Evolutionary conservation across 495 filamentous ascomycete genomes (phyloP).

Genomic region (Xylaria cubensis): DNA sequence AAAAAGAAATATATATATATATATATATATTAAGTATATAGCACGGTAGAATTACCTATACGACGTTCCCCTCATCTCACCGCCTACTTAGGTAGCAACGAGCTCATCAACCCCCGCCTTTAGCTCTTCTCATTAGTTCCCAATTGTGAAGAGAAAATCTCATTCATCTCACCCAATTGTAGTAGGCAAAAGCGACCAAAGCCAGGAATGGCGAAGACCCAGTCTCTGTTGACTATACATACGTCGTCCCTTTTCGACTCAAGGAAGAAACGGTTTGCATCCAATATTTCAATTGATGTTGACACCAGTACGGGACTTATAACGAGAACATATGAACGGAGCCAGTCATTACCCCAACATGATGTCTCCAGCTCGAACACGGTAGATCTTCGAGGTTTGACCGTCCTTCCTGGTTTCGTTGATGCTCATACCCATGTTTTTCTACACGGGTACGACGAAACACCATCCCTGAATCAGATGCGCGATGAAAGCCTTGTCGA

Average conservation of each 20-base stretch:
- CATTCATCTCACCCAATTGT: no score
- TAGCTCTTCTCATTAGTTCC: neutral
- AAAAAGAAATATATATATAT: no score
- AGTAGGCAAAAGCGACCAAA: neutral
- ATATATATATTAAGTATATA: neutral
- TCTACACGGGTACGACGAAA: slow-evolving; percentile 56
- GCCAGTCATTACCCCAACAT: slow-evolving; percentile 26
- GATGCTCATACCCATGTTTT: slow-evolving; percentile 63
- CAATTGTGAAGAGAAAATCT: neutral
- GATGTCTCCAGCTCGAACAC: slow-evolving; percentile 23
- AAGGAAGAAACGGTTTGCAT: slow-evolving; percentile 50
- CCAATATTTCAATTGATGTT: slow-evolving; percentile 50
- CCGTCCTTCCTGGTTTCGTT: slow-evolving; percentile 59
- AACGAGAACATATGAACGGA: slow-evolving; percentile 41
- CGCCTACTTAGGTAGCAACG: neutral
- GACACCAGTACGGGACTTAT: slow-evolving; percentile 52
- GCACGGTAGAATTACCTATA: neutral
- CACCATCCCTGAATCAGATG: slow-evolving; percentile 52
- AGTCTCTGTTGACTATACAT: slow-evolving; percentile 43
- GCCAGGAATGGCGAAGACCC: slow-evolving; percentile 3
- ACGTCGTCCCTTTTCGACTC: slow-evolving; percentile 58
- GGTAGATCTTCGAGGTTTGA: slow-evolving; percentile 55
- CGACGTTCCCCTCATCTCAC: neutral
- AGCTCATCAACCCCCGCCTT: neutral
- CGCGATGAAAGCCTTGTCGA: slow-evolving; percentile 58